A percentile compares a stretch with the other conserved stretches of the same genome.
phyloP scores from a whole-genome alignment of 2,329 filamentous ascomycete species.

The Emericellopsis cladophorae region DNA sequence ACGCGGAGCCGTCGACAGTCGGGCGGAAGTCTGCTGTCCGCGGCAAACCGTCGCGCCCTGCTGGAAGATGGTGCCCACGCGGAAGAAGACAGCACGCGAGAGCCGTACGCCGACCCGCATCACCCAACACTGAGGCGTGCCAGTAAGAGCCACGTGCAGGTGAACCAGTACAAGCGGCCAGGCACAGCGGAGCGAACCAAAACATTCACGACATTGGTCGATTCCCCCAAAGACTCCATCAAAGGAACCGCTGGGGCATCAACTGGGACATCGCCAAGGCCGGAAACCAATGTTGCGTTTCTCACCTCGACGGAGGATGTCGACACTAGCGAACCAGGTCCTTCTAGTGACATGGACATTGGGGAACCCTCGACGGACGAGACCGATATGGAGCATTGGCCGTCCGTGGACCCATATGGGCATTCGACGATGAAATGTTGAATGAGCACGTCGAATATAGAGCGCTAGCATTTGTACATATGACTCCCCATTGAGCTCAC shows the following conservation, averaged over 20 bases:
- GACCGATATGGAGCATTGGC: conserved; percentile 10
- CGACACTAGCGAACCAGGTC: conserved; percentile 18
- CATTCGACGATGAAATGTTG: too few species aligned
- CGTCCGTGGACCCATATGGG: too few species aligned
- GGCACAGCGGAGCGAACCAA: conserved; percentile 3
- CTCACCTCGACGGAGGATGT: conserved; percentile 14
- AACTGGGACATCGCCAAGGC: conserved; percentile 3
- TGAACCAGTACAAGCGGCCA: conserved; percentile 10
- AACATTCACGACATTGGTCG: not conserved
- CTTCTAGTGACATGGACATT: conserved; percentile 16
- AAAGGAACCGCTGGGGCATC: conserved; percentile 2
- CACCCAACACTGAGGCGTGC: conserved; percentile 20
- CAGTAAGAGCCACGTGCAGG: conserved; percentile 23
- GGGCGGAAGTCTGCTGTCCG: conserved; percentile 28
- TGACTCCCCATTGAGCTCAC: too few species aligned
- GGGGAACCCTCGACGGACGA: conserved; percentile 16
- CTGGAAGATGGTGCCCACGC: conserved; percentile 7
- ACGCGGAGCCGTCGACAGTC: conserved; percentile 34
- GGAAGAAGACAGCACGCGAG: not conserved
- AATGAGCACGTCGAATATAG: too few species aligned
- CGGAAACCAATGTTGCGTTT: conserved; percentile 4
- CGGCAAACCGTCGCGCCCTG: conserved; percentile 9
- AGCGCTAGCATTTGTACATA: too few species aligned
- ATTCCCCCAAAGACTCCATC: not conserved
- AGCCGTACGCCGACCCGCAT: not conserved